A percentile compares a stretch with the other conserved stretches of the same genome.
Evolutionary conservation across 176 grass and related monocot species (phyloP).

Genomic region (Triticum aestivum): IWGSC_CS_RefSeq_v2.1 NC_057808.1:504432645-504433144

Average conservation of each 20-base stretch:
- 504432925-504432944: conserved; percentile 86
- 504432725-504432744: background rate
- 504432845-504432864: conserved; percentile 94
- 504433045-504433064: background rate
- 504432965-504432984: conserved; percentile 54
- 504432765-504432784: background rate
- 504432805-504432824: background rate
- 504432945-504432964: conserved; percentile 99
- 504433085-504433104: background rate
- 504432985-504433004: conserved; percentile 32
- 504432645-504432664: too few species aligned
- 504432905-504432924: conserved; percentile 81
- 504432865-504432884: conserved; percentile 45
- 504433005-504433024: background rate
- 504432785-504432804: background rate
- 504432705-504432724: background rate
- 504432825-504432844: conserved; percentile 72
- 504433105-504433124: background rate
- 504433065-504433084: background rate
- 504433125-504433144: background rate
- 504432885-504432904: conserved; percentile 81
- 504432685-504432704: background rate
- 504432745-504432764: background rate
- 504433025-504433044: conserved; percentile 15
- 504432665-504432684: too few species aligned